Conservation (phyloP, 768 basidiomycete genomes). For the Tricholoma saponaceum region DNA sequence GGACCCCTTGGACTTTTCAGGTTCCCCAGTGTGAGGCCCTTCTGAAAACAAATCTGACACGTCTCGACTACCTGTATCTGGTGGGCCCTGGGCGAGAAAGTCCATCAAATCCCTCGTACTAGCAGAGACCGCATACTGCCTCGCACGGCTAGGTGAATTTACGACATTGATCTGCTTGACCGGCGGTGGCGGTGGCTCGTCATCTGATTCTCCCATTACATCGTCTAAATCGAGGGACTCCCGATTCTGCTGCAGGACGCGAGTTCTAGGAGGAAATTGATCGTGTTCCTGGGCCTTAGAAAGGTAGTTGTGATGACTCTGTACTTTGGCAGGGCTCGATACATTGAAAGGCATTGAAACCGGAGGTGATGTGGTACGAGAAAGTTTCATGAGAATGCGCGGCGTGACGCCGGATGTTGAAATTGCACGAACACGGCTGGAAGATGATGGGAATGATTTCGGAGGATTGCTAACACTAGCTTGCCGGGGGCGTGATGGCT, state of each 20-base stretch:
- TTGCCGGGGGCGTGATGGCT: constrained; percentile 41
- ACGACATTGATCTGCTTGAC: constrained; percentile 5
- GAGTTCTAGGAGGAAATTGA: constrained; percentile 45
- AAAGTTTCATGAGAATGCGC: constrained; percentile 21
- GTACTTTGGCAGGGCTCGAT: constrained; percentile 23
- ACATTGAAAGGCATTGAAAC: constrained; percentile 24
- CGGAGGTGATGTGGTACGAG: constrained; percentile 26
- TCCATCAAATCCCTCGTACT: constrained; percentile 54
- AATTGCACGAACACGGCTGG: constrained; percentile 35
- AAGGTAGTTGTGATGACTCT: constrained; percentile 18
- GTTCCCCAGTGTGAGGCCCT: constrained; percentile 26
- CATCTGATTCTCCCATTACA: constrained; percentile 66
- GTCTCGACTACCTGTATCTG: constrained; percentile 47
- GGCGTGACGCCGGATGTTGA: constrained; percentile 34
- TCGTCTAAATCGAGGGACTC: constrained; percentile 78
- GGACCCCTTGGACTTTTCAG: constrained; percentile 45
- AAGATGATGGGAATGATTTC: constrained; percentile 22
- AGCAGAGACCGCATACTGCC: constrained; percentile 30
- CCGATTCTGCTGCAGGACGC: constrained; percentile 48
- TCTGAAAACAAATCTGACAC: constrained; percentile 40
- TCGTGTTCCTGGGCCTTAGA: constrained; percentile 23
- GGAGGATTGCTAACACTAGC: constrained; percentile 41
- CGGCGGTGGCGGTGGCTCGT: constrained; percentile 34
- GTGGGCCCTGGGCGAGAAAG: constrained; percentile 53
- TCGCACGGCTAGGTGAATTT: constrained; percentile 17